A percentile compares a stretch with the other conserved stretches of the same genome.
Evolutionary conservation across 1,139 yeast genomes (phyloP).

Genomic region (Nakaseomyces glabratus): DNA sequence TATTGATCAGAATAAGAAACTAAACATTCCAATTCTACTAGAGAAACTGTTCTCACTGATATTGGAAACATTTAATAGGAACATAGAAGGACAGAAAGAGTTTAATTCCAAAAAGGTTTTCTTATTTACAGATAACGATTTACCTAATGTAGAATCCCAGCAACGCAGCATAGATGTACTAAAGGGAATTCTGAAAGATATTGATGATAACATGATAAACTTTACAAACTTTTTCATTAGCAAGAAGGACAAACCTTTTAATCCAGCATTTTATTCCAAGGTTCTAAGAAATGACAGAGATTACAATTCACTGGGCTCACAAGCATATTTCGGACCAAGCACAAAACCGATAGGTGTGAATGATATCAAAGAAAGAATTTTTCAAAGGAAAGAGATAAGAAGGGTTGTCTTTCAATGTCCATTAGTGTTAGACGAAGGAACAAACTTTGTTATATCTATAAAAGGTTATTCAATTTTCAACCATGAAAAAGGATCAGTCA

Average conservation of each 20-base stretch:
- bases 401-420: conserved; percentile 57
- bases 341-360: conserved; percentile 39
- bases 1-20: conserved; percentile 13
- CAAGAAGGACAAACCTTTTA: conserved; percentile 35
- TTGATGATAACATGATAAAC: conserved; percentile 42
- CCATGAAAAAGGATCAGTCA: conserved; percentile 41
- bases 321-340: conserved; percentile 30
- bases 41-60: conserved; percentile 31
- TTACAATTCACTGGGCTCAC: conserved; percentile 9
- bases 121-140: conserved; percentile 52
- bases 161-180: conserved; percentile 36
- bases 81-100: conserved; percentile 29
- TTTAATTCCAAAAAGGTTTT: conserved; percentile 40
- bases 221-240: conserved; percentile 61
- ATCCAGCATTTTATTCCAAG: conserved; percentile 48
- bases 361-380: conserved; percentile 42
- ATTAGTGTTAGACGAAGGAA: conserved; percentile 40
- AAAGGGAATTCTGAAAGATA: conserved; percentile 53
- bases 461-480: conserved; percentile 61
- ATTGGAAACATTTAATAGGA: conserved; percentile 33
- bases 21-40: conserved; percentile 14
- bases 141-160: conserved; percentile 37
- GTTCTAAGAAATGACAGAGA: conserved; percentile 34
- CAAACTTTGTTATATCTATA: conserved; percentile 47
- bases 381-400: conserved; percentile 50